Evolutionary conservation across 2,329 filamentous ascomycete genomes (phyloP).

Genomic region (Rhinocladiella similis): DNA sequence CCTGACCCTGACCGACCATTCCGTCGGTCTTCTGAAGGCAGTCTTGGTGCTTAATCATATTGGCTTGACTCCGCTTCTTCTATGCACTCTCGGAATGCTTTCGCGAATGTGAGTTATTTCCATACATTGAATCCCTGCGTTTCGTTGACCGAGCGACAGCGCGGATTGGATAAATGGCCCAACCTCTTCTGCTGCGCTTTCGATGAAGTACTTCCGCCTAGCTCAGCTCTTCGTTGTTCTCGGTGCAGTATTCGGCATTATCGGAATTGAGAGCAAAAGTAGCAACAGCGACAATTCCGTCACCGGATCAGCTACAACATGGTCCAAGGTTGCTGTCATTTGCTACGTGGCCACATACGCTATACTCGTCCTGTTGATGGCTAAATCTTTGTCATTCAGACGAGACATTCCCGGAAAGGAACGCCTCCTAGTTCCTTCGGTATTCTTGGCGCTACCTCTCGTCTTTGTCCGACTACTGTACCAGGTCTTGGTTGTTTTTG

Average conservation of each 20-base stretch:
- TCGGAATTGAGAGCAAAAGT: neutral
- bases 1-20: neutral
- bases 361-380: neutral
- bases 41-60: neutral
- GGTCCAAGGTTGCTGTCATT: neutral
- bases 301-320: neutral
- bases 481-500: neutral
- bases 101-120: neutral
- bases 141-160: neutral
- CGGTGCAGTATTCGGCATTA: neutral
- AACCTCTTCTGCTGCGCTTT: neutral
- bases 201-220: neutral
- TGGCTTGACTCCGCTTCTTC: neutral
- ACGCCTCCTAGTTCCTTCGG: neutral
- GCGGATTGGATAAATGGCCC: neutral
- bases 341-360: neutral
- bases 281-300: neutral
- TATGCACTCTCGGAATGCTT: neutral
- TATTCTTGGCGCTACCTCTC: neutral
- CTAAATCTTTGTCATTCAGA: neutral
- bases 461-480: neutral
- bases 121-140: neutral
- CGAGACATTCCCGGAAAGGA: neutral
- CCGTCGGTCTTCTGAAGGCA: neutral
- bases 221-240: neutral